These are phyloP conservation scores for Blastobotrys robertii DNA, from an alignment of 805 yeast species.

Conservation along the genomic window DNA sequence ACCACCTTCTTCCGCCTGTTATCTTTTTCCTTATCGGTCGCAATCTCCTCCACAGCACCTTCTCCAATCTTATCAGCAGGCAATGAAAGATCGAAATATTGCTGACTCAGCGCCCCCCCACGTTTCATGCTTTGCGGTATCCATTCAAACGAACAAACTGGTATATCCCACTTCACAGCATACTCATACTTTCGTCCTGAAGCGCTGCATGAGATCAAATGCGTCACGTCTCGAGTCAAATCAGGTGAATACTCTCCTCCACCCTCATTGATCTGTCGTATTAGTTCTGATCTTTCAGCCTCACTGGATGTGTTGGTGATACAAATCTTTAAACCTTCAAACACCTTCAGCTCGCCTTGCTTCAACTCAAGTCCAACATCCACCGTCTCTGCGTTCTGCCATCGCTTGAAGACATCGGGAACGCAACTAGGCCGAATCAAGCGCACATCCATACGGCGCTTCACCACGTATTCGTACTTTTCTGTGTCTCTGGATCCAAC, in stretches of 20 bases:
- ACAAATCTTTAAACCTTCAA: conserved; percentile 29
- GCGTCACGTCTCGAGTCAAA: conserved; percentile 20
- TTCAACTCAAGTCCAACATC: conserved; percentile 19
- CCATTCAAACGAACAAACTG: conserved; percentile 38
- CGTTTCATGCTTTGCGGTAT: conserved; percentile 32
- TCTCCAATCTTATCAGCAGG: conserved; percentile 26
- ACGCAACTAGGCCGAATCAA: conserved; percentile 44
- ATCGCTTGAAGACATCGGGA: conserved; percentile 35
- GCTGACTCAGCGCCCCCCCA: conserved; percentile 32
- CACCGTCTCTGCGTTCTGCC: conserved; percentile 43
- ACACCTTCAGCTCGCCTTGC: conserved; percentile 17
- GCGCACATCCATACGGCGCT: conserved; percentile 38
- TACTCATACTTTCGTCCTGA: conserved; percentile 28
- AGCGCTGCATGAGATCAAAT: conserved; percentile 23
- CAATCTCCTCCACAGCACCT: conserved; percentile 15
- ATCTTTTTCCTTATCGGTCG: background rate
- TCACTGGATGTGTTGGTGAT: conserved; percentile 29
- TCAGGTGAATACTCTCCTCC: conserved; percentile 28
- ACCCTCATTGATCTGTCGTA: conserved; percentile 20
- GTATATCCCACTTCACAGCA: conserved; percentile 33
- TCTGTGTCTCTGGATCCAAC: conserved; percentile 45
- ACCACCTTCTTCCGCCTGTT: too few relatives aligned
- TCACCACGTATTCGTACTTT: conserved; percentile 44
- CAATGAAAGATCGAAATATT: conserved; percentile 25
- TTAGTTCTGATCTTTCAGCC: conserved; percentile 19